These are phyloP conservation scores for Leccinum imitatum DNA, from an alignment of 768 basidiomycete genomes.

Conservation along the genomic window DNA sequence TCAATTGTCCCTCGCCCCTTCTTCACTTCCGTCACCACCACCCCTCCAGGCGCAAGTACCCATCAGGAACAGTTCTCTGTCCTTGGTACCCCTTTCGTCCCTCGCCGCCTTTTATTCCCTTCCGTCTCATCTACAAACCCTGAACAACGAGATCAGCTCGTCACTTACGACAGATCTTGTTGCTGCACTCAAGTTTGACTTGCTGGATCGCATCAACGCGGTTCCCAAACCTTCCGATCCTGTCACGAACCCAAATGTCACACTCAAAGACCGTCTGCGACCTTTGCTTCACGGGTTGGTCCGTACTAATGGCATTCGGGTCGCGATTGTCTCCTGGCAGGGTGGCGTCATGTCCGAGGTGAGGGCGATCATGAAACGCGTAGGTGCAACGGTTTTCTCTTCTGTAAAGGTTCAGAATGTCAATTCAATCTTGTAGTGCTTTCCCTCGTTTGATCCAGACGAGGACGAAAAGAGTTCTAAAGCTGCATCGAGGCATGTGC, in stretches of 20 bases:
- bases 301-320: conserved; percentile 68
- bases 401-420: neutral
- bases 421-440: conserved; percentile 40
- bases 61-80: conserved; percentile 31
- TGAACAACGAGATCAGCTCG: conserved; percentile 73
- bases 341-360: conserved; percentile 66
- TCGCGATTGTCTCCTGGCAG: conserved; percentile 67
- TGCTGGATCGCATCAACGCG: conserved; percentile 51
- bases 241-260: conserved; percentile 36
- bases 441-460: conserved; percentile 58
- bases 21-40: conserved; percentile 37
- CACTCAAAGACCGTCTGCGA: conserved; percentile 60
- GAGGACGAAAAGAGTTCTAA: conserved; percentile 46
- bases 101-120: conserved; percentile 73
- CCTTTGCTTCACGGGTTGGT: conserved; percentile 79
- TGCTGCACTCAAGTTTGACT: conserved; percentile 63
- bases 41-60: conserved; percentile 7
- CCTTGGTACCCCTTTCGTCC: conserved; percentile 60
- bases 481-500: conserved; percentile 26
- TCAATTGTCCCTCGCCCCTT: conserved; percentile 21
- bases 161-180: conserved; percentile 79
- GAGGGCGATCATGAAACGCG: conserved; percentile 54
- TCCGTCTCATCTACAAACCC: conserved; percentile 65
- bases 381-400: conserved; percentile 35
- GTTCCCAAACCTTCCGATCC: conserved; percentile 16